phyloP scores from a whole-genome alignment of 805 yeast species.

The Yarrowia deformans region DNA sequence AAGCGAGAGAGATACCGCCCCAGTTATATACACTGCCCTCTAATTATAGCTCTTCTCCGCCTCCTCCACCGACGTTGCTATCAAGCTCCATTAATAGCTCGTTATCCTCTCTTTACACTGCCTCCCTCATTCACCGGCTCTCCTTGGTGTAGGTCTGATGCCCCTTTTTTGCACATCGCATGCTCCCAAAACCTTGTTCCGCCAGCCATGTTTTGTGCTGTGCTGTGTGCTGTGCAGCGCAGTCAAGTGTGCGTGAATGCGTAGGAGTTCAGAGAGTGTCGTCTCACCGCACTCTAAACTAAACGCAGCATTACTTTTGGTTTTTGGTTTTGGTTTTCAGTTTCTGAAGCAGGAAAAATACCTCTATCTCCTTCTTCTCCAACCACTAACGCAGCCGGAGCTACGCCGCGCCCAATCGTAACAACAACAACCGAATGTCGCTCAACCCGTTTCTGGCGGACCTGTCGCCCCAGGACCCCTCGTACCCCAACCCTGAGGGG shows the following conservation, averaged over 20 bases:
- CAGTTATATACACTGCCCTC: background rate
- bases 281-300: slow-evolving; percentile 12
- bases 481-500: slow-evolving; percentile 14
- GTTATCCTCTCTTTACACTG: slow-evolving; percentile 4
- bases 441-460: slow-evolving; percentile 35
- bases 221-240: too few species aligned
- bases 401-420: slow-evolving; percentile 28
- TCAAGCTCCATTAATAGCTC: background rate
- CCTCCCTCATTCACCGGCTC: slow-evolving; percentile 26
- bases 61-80: background rate
- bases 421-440: slow-evolving; percentile 33
- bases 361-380: background rate
- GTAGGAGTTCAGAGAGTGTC: background rate
- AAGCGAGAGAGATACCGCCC: background rate
- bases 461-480: slow-evolving; percentile 14
- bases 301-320: slow-evolving; percentile 16
- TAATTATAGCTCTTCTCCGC: background rate
- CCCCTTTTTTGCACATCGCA: slow-evolving; percentile 37
- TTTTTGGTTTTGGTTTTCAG: background rate
- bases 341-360: background rate
- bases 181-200: slow-evolving; percentile 28
- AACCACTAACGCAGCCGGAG: slow-evolving; percentile 37
- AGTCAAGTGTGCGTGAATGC: background rate
- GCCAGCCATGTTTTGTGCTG: slow-evolving; percentile 11
- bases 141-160: slow-evolving; percentile 22